Base-by-base conservation (phyloP, 768 basidiomycete genomes). In the Cystobasidiopsis lactophilus region DNA sequence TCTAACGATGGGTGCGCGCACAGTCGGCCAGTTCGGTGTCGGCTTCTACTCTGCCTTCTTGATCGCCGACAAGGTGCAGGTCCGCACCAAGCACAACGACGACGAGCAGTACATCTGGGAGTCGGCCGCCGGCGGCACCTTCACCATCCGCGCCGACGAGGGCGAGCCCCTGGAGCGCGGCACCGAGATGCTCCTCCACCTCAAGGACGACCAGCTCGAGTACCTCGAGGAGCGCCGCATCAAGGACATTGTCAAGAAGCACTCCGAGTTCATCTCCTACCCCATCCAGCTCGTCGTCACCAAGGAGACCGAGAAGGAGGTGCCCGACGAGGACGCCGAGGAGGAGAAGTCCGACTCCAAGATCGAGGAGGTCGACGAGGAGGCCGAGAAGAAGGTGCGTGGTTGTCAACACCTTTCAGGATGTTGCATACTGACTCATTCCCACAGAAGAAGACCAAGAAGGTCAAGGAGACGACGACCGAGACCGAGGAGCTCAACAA, bases 101-200 rank as follows among this genome's bases (percentile, higher is more conserved):
- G 91, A 96, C 68, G 93, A 96, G 72, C 91, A 96, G 70, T 96
- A 98, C 74, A 88, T 98, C 70, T 98, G 91, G 93, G 91, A 98
- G 75, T 98, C 91, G n/a, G 82, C 93, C 58, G 91, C 91, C 30
- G 93, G 91, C 66, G 93, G 91, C 52, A 98, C 91, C 50, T 98
- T 96, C 74, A 96, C 93, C 65, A 93, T 98, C 72, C 93, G 89
- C 46, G 80, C 72, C 54, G 91, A 96, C 69, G 70, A 80, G 67
- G 89, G 89, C 73, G 78, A 81, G 23, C 75, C 83, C 59, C 76
- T 98, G 52, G 85, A 83, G 53, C 89, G 93, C 66, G 91, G 93
- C 70, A 80, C 82, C 46, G 84, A 91, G 70, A 76, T 91, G 63
- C 79, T 79, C 59, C 79, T 91, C 56, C 85, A 71, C 76, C 72